A percentile compares a stretch with the other conserved stretches of the same genome.
Conservation (phyloP, 2,329 filamentous ascomycete genomes). For the Cercospora sp. region DNA sequence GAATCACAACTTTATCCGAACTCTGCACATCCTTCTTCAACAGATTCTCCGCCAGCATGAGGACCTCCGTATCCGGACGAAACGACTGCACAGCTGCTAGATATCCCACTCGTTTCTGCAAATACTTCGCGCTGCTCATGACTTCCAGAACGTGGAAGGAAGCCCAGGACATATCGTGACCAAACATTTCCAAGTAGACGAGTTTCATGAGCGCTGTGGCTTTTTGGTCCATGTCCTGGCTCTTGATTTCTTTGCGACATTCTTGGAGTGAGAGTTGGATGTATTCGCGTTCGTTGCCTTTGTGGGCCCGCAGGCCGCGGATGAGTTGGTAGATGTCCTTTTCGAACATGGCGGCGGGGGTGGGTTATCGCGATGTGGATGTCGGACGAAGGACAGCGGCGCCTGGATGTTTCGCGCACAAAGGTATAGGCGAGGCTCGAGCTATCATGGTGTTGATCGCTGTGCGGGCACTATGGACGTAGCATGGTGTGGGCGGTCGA, state of each 20-base stretch:
- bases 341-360: constrained; percentile 74
- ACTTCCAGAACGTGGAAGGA: constrained; percentile 98
- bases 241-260: constrained; percentile 89
- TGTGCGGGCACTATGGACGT: neutral
- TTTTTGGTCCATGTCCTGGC: constrained; percentile 96
- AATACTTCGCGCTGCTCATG: constrained; percentile 93
- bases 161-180: constrained; percentile 99
- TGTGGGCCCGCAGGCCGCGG: constrained; percentile 89
- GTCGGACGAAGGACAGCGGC: neutral
- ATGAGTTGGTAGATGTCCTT: constrained; percentile 99
- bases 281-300: constrained; percentile 91
- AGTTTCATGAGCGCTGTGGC: constrained; percentile 93
- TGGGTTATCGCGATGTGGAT: neutral
- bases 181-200: constrained; percentile 98
- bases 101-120: constrained; percentile 94
- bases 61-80: constrained; percentile 88
- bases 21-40: constrained; percentile 89
- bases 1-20: constrained; percentile 72
- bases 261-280: constrained; percentile 91
- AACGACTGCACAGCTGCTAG: constrained; percentile 95
- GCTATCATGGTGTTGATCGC: constrained; percentile 2
- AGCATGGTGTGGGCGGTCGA: neutral
- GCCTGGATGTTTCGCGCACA: constrained; percentile 4
- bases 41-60: constrained; percentile 96
- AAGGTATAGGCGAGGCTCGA: neutral